A percentile compares a stretch with the other conserved stretches of the same genome.
These are phyloP conservation scores for Didymella keratinophila DNA, from an alignment of 2,329 filamentous ascomycete genomes.

Conservation along the genomic window DNA sequence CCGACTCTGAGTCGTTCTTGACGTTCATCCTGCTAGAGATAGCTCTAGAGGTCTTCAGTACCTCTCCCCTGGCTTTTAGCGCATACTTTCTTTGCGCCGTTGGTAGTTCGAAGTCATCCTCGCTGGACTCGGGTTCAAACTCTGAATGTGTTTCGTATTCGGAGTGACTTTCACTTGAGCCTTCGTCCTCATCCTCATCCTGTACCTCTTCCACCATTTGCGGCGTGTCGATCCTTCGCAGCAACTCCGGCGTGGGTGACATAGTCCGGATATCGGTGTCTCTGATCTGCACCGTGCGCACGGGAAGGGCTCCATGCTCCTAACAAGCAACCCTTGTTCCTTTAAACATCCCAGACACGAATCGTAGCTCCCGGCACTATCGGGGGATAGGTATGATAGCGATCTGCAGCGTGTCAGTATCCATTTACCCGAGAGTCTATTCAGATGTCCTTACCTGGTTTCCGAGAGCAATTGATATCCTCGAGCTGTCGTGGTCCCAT, in stretches of 20 bases:
- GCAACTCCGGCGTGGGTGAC: not conserved
- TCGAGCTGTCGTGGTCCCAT: conserved; percentile 51
- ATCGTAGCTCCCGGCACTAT: not conserved
- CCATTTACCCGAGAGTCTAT: not conserved
- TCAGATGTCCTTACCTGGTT: conserved; percentile 43
- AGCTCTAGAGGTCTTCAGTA: no score
- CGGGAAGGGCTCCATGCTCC: not conserved
- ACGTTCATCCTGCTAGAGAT: no score
- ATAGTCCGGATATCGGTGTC: not conserved
- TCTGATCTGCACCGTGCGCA: not conserved
- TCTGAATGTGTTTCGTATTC: not conserved
- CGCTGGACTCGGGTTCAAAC: not conserved
- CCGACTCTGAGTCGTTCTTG: no score
- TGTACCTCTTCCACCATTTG: not conserved
- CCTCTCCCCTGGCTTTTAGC: no score
- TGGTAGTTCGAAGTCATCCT: not conserved
- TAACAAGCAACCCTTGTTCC: not conserved
- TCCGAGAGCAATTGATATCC: conserved; percentile 48
- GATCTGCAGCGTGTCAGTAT: not conserved
- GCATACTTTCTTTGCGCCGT: no score
- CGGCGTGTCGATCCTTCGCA: not conserved
- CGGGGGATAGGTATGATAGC: not conserved
- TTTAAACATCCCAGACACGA: not conserved
- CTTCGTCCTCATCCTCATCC: not conserved
- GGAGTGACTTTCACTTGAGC: not conserved